These are phyloP conservation scores for Santalum album DNA, from an alignment of 164 flowering plant genomes.

Conservation along the genomic window DNA sequence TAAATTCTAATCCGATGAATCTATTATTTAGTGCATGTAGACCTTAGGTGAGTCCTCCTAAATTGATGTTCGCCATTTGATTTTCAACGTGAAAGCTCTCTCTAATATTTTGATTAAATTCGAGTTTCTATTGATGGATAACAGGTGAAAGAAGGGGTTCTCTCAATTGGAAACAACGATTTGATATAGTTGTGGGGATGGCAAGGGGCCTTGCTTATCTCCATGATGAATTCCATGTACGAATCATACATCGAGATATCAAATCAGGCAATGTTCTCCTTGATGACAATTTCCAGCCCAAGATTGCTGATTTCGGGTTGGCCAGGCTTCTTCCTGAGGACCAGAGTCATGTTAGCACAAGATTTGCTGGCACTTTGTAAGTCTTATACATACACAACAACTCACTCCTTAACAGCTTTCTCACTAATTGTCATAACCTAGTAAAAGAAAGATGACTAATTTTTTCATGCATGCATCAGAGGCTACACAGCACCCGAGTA, in stretches of 20 bases:
- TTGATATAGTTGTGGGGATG: conserved; percentile 42
- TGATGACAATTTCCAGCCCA: conserved; percentile 44
- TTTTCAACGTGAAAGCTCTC: too few species aligned
- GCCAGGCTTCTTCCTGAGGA: conserved; percentile 54
- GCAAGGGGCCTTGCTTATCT: conserved; percentile 57
- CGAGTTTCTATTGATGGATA: background rate
- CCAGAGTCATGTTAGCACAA: conserved; percentile 45
- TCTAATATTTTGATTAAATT: too few species aligned
- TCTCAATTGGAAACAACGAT: conserved; percentile 48
- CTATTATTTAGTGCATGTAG: too few species aligned
- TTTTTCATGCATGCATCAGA: conserved; percentile 10
- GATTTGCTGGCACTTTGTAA: conserved; percentile 63
- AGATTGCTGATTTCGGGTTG: conserved; percentile 57
- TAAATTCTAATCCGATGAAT: too few species aligned
- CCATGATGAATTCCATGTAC: conserved; percentile 46
- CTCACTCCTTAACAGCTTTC: background rate
- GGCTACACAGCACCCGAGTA: conserved; percentile 60
- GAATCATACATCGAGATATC: conserved; percentile 55
- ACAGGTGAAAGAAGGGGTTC: conserved; percentile 36
- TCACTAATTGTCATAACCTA: too few species aligned
- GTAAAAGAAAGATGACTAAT: background rate
- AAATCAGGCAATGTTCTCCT: conserved; percentile 47
- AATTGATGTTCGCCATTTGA: too few species aligned
- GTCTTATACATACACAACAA: conserved; percentile 1
- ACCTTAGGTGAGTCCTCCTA: too few species aligned